Conservation (phyloP, 257 asterid genomes). For the Haberlea rhodopensis region DNA sequence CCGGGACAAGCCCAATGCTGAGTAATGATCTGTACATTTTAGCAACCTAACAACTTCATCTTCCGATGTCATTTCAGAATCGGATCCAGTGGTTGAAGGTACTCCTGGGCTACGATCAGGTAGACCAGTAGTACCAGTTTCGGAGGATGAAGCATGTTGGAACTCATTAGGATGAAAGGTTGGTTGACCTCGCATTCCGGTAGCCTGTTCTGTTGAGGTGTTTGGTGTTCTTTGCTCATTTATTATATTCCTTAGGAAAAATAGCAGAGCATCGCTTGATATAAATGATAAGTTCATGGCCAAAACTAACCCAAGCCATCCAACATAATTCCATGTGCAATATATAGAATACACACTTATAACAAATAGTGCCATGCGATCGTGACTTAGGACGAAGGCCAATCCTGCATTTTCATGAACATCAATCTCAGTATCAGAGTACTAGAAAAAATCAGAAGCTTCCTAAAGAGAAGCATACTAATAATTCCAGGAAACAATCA, state of each 20-base stretch:
- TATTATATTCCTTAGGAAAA: conserved; percentile 56
- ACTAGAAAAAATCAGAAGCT: conserved; percentile 19
- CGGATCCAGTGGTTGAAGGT: conserved; percentile 83
- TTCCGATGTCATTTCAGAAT: conserved; percentile 70
- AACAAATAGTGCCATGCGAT: conserved; percentile 69
- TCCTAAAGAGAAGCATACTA: conserved; percentile 11
- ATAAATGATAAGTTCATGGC: conserved; percentile 80
- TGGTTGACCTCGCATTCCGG: conserved; percentile 54
- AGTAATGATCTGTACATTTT: conserved; percentile 77
- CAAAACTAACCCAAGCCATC: conserved; percentile 69
- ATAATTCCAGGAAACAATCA: conserved; percentile 30
- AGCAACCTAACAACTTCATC: conserved; percentile 77
- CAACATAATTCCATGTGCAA: conserved; percentile 78
- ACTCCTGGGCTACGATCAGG: conserved; percentile 59
- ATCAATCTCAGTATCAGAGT: conserved; percentile 21
- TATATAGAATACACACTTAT: conserved; percentile 64
- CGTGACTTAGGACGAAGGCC: conserved; percentile 51
- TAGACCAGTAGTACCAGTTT: conserved; percentile 34
- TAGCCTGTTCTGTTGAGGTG: conserved; percentile 57
- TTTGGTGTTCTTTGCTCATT: conserved; percentile 54
- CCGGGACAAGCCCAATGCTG: conserved; percentile 76
- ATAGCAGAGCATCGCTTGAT: conserved; percentile 77
- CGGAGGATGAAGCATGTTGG: conserved; percentile 43
- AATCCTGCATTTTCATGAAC: conserved; percentile 53
- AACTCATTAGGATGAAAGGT: conserved; percentile 47